Evolutionary conservation across 78 protist genomes (phyloP), one percentile per base, ranked within the genome.

Genomic region (Polysphondylium violaceum): DNA sequence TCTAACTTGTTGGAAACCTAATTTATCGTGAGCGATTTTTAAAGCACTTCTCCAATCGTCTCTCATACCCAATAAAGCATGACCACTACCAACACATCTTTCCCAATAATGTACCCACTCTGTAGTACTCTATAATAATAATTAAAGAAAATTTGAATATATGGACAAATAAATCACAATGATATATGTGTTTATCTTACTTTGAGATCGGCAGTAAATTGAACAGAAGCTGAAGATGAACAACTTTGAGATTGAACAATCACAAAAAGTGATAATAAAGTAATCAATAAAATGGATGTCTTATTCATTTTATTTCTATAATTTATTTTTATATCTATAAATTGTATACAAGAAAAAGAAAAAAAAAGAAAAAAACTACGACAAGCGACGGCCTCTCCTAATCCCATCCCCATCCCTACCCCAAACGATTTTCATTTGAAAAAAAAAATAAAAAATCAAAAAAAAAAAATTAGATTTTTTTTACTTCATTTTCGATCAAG

Each of bases 61-160:
- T 47, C 93, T 59, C 4, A 61, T 44, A n/a, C 83, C 83, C 31
- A 87, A 76, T 29, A 29, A 40, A 27, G 93, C 93, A 68, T 87
- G 93, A 7, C 93, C 93, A 68, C 78, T 67, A 29, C 93, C 93
- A 41, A 87, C 93, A 60, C 85, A 73, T 41, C 83, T 40, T 47
- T 87, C 93, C 93, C 93, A 87, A 43, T 44, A 87, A 76, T 87
- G 93, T 11, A 73, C 38, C 93, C 93, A 87, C 55, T 87, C 93
- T 8, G 69, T 44, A 5, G 55, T 25, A 47, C 29, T 76, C 72
- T 61, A n/a, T 58, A 31, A 55, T n/a, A 44, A 67, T 3, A 27
- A 12, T 69, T n/a, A 0, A 23, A 44, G 7, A 36, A 17, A 64
- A 64, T n/a, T n/a, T n/a, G n/a, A n/a, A n/a, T n/a, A n/a, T n/a